These are phyloP conservation scores for Talaromyces verruculosus DNA, from an alignment of 2,329 filamentous ascomycete genomes.

Conservation along the genomic window DNA sequence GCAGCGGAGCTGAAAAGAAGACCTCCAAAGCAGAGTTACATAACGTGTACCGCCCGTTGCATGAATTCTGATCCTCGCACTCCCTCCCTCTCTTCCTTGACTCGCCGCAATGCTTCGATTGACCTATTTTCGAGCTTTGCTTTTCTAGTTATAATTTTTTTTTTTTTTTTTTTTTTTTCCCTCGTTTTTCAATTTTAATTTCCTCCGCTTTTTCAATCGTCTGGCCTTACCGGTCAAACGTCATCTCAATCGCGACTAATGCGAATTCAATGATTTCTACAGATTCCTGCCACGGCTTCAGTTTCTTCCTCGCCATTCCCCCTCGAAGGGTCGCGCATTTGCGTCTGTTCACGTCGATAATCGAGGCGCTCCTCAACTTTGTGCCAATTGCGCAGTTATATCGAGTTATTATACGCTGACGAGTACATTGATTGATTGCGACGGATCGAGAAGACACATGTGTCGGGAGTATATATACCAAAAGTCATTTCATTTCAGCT, in stretches of 20 bases:
- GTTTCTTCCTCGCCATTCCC: neutral
- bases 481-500: neutral
- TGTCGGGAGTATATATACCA: neutral
- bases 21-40: neutral
- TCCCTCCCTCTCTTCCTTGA: neutral
- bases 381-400: neutral
- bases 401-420: neutral
- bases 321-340: neutral
- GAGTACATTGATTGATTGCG: neutral
- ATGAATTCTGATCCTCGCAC: neutral
- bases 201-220: neutral
- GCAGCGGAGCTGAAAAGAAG: neutral
- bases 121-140: neutral
- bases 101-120: neutral
- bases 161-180: neutral
- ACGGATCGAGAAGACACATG: neutral
- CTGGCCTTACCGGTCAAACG: neutral
- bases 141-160: neutral
- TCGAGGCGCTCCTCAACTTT: neutral
- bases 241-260: conserved; percentile 3
- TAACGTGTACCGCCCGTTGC: neutral
- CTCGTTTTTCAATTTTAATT: no score
- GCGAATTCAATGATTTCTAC: conserved; percentile 7
- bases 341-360: neutral
- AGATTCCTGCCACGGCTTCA: neutral